These are phyloP conservation scores for Eucalyptus guilfoylei DNA, from an alignment of 345 rosid species.

Conservation along the genomic window DNA sequence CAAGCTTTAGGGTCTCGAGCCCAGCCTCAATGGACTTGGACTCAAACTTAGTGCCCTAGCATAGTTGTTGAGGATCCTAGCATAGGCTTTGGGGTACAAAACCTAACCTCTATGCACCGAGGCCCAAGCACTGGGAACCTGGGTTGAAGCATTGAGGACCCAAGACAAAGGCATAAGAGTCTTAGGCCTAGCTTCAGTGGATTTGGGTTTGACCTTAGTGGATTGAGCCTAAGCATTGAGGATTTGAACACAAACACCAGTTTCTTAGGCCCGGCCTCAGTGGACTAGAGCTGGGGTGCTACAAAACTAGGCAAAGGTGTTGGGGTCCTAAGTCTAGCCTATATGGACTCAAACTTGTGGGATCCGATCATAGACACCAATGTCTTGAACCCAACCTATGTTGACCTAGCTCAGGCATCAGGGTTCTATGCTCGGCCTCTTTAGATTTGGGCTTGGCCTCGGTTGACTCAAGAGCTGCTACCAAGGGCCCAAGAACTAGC, in stretches of 20 bases:
- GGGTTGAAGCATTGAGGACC: too few species aligned
- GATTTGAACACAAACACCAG: too few species aligned
- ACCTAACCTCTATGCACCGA: too few species aligned
- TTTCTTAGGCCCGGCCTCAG: accelerated
- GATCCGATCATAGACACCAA: background rate
- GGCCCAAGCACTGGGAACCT: too few species aligned
- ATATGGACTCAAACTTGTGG: too few species aligned
- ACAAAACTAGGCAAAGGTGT: accelerated
- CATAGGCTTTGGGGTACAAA: background rate
- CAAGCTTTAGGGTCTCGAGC: background rate
- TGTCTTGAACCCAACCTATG: accelerated
- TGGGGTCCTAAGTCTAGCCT: too few species aligned
- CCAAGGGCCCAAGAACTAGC: background rate
- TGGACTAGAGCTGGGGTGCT: too few species aligned
- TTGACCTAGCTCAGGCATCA: background rate
- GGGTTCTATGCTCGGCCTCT: background rate
- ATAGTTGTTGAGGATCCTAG: too few species aligned
- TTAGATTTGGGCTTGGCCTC: background rate
- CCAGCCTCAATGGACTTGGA: too few species aligned
- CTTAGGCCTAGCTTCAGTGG: too few species aligned
- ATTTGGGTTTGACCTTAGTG: too few species aligned
- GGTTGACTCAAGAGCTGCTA: background rate
- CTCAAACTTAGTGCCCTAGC: background rate
- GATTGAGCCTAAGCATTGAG: too few species aligned
- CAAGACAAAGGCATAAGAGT: accelerated